Evolutionary conservation across 1,139 yeast genomes (phyloP).

Genomic region (Suhomyces yuchorum): DNA sequence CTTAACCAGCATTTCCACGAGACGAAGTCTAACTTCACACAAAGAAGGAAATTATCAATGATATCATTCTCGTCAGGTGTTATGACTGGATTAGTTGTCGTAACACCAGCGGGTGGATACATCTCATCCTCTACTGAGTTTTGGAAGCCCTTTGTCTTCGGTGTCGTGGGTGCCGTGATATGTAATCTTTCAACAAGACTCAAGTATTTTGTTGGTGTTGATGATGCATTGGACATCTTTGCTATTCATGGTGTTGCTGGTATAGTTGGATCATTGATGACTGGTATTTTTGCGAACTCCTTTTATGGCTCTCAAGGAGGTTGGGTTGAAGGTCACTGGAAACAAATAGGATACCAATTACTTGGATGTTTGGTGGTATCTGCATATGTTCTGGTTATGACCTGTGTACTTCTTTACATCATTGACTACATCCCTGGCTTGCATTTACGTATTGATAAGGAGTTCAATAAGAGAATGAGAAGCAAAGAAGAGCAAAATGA

Average conservation of each 20-base stretch:
- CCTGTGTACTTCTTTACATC: slow-evolving; percentile 39
- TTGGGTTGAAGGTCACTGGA: slow-evolving; percentile 50
- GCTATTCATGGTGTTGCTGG: slow-evolving; percentile 52
- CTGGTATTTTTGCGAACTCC: slow-evolving; percentile 45
- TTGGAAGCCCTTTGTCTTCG: slow-evolving; percentile 48
- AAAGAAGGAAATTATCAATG: slow-evolving; percentile 39
- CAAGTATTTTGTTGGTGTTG: slow-evolving; percentile 42
- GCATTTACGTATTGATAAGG: slow-evolving; percentile 48
- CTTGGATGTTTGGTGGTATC: slow-evolving; percentile 46
- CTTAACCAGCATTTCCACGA: slow-evolving; percentile 25
- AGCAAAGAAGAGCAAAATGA: slow-evolving; percentile 19
- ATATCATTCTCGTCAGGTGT: slow-evolving; percentile 47
- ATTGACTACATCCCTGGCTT: slow-evolving; percentile 51
- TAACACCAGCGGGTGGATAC: slow-evolving; percentile 52
- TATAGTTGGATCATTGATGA: slow-evolving; percentile 43
- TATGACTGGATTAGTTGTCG: slow-evolving; percentile 47
- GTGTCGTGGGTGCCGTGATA: slow-evolving; percentile 39
- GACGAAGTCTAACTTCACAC: slow-evolving; percentile 22
- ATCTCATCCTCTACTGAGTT: slow-evolving; percentile 38
- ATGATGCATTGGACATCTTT: slow-evolving; percentile 49
- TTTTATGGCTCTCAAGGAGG: slow-evolving; percentile 45
- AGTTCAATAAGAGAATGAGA: slow-evolving; percentile 39
- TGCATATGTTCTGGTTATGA: slow-evolving; percentile 40
- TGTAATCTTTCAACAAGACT: slow-evolving; percentile 46
- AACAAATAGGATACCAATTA: slow-evolving; percentile 52